Conservation (phyloP, 140 eudicot genomes). For the Ambrosia hybrid region DNA sequence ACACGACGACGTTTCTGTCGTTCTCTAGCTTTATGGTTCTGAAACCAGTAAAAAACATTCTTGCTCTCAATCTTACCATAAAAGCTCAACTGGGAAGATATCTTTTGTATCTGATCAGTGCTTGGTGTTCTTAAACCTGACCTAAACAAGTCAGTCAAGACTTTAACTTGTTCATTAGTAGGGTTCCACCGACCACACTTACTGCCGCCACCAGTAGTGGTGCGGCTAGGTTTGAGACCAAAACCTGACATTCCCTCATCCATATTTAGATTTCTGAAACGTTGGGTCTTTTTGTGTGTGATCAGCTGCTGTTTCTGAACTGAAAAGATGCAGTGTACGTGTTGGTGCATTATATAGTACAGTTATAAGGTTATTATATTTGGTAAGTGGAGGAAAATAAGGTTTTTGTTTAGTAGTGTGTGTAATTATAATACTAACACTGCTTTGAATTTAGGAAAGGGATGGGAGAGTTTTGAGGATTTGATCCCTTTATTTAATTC, state of each 20-base stretch:
- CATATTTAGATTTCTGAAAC: conserved; percentile 45
- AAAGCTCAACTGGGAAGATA: conserved; percentile 85
- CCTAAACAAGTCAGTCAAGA: conserved; percentile 81
- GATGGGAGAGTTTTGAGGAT: conserved; percentile 66
- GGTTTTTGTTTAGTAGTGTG: conserved; percentile 41
- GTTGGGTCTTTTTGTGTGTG: conserved; percentile 25
- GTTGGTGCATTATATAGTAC: conserved; percentile 42
- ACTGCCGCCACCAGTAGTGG: conserved; percentile 43
- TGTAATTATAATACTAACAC: conserved; percentile 11
- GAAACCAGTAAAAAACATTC: conserved; percentile 99
- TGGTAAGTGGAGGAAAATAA: conserved; percentile 46
- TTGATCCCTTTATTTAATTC: conserved; percentile 43
- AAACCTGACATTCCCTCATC: conserved; percentile 73
- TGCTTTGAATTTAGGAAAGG: conserved; percentile 75
- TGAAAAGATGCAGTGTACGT: conserved; percentile 50
- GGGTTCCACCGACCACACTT: conserved; percentile 99
- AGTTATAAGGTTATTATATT: conserved; percentile 24
- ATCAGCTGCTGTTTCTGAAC: conserved; percentile 32
- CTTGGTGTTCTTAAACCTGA: conserved; percentile 93
- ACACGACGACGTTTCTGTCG: conserved; percentile 93
- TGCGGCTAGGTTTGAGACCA: conserved; percentile 42
- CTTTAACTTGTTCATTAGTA: conserved; percentile 88
- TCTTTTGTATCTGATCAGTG: conserved; percentile 94
- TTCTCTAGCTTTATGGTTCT: conserved; percentile 97
- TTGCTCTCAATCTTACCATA: conserved; percentile 96